Evolutionary conservation across 176 grass and related monocot genomes (phyloP).

Genomic region (Rhynchospora pubera): DNA sequence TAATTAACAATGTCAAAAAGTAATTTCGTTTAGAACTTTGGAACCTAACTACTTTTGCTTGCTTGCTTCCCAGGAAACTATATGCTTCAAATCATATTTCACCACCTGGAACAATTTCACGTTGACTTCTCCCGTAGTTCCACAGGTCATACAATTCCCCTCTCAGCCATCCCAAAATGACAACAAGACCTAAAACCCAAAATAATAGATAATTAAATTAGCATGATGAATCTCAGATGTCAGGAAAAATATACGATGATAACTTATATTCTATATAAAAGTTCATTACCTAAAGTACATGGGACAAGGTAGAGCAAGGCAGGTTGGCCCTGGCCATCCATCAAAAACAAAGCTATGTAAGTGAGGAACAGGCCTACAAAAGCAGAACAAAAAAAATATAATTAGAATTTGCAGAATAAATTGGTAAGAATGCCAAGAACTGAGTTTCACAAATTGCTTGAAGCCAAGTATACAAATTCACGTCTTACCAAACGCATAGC

Average conservation of each 20-base stretch:
- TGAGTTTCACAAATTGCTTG: background rate
- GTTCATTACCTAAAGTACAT: constrained; percentile 66
- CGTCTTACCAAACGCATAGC: constrained; percentile 78
- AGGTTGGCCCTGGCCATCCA: constrained; percentile 87
- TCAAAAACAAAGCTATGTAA: constrained; percentile 72
- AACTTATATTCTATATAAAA: background rate
- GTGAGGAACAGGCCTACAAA: constrained; percentile 79
- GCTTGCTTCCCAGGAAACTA: background rate
- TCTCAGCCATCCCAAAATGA: constrained; percentile 74
- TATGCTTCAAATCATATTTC: constrained; percentile 38
- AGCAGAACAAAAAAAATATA: background rate
- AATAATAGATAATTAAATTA: background rate
- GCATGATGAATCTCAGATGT: background rate
- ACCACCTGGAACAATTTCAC: background rate
- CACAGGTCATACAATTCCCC: constrained; percentile 75
- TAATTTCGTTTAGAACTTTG: background rate
- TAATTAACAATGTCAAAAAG: constrained; percentile 4
- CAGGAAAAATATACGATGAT: background rate
- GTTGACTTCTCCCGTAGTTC: constrained; percentile 60
- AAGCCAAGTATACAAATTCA: background rate
- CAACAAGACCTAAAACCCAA: constrained; percentile 45
- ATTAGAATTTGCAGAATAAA: background rate
- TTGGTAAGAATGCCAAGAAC: background rate
- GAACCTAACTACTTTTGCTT: background rate
- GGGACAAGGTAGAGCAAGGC: constrained; percentile 89